Evolutionary conservation across 257 asterid genomes (phyloP), one percentile per base, ranked within the genome.

Genomic region (Echium plantagineum): DNA sequence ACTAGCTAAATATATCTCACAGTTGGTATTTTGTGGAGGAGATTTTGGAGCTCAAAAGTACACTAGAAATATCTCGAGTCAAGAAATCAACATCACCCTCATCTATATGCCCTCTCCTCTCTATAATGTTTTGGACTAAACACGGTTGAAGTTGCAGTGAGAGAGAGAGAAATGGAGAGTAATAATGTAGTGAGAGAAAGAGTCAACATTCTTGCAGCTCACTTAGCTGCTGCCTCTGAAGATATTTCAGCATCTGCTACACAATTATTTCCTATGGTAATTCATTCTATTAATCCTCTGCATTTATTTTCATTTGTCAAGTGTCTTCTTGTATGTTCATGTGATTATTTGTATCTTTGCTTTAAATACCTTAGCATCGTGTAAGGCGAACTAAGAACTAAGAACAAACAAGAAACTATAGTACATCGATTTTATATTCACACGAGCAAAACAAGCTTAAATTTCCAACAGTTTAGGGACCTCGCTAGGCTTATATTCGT

Each of bases 221-320:
- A 85, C 72, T 69, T 88, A 16, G 75, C 83, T 59, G 63, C 78
- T 61, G 63, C 77, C 51, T 74, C 64, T 59, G 85, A 85, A 62
- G 94, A 85, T 70, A 32, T 88, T 52, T 80, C 94, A 17, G 77
- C 94, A 26, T 26, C 88, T 63, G 86, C 94, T 18, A 68, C 94
- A 13, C 95, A 81, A 67, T 60, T 88, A 52, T 80, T 85, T 63
- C 95, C 96, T 61, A 78, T 85, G 95, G 95, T 85, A 68, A 28
- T 67, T 31, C 53, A 59, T 31, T 19, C 30, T 20, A 6, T 59
- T 52, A 7, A 16, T 4, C 49, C 31, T 62, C 35, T 9, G n/a
- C 21, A 12, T 55, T 17, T 4, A 15, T 7, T 46, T 15, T 13
- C 10, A n/a, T 1, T 47, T 28, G 32, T 2, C 5, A 24, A 24